Percentiles rank a stretch among this genome's conserved stretches.
These are phyloP conservation scores for Nannochloropsis salina DNA, from an alignment of 108 stramenopile genomes.

Conservation along the genomic window DNA sequence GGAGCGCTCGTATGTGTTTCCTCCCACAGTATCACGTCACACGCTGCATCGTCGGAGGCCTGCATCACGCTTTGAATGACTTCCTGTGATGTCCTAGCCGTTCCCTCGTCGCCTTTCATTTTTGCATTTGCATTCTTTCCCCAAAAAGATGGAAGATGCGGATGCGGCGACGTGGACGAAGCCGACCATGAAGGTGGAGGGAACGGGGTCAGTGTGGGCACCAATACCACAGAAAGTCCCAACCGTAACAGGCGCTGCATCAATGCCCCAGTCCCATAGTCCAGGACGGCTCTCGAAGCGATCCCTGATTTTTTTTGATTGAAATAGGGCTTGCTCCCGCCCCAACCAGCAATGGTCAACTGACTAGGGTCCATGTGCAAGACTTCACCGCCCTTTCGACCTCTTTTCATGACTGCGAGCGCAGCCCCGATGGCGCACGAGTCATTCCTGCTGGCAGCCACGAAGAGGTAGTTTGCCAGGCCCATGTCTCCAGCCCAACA, in stretches of 20 bases:
- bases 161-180: too few species aligned
- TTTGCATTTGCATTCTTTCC: too few species aligned
- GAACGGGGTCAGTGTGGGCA: background rate
- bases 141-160: too few species aligned
- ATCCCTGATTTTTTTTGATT: background rate
- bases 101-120: too few species aligned
- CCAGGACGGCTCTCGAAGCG: background rate
- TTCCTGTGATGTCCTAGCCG: too few species aligned
- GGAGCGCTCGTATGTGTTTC: background rate
- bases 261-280: background rate
- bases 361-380: background rate
- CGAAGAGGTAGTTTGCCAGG: background rate
- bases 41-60: background rate
- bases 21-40: conserved; percentile 13
- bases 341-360: background rate
- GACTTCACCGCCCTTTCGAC: background rate
- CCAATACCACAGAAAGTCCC: background rate
- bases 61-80: too few species aligned
- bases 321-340: conserved; percentile 2
- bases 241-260: background rate
- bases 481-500: background rate
- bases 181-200: background rate
- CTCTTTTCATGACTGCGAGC: background rate
- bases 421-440: background rate
- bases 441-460: background rate